Evolutionary conservation across 1,284 basidiomycete genomes (phyloP), one percentile per base, ranked within the genome.

Genomic region (Sanghuangporus sanghuang): DNA sequence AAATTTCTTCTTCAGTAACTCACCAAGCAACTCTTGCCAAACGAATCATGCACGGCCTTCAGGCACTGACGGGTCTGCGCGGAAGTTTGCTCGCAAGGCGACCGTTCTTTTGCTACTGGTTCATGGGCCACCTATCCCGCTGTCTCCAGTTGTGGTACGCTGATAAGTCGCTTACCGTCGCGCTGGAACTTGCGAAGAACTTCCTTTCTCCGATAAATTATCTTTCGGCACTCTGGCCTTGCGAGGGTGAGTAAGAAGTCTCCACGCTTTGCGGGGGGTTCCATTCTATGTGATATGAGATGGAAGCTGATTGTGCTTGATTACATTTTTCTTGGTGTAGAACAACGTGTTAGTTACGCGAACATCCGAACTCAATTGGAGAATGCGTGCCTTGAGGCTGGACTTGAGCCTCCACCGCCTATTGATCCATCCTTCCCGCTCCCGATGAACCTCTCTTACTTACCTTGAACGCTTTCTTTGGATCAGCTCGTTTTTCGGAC

Each of bases 61-160:
- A 83, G 62, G 80, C 81, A 1, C 78, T 90, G 65, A 89, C 88
- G 9, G 87, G 87, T 3, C 80, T 85, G 64, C 76, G 78, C 23
- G 79, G 78, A 42, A 81, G 84, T 66, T 73, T 79, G 38, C 73
- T 90, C 42, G 73, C 80, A 5, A 77, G 81, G 21, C 76, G 88
- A 58, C 89, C 89, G 4, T 88, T 87, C 73, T 87, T 86, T 70
- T 77, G 85, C 35, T 89, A 88, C 73, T 91, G 88, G 88, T 89
- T 90, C 71, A 89, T 90, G 85, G 81, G 81, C 14, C 87, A 91
- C 71, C 81, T 89, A 53, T 79, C 77, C 66, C 54, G 62, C 49
- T 59, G 27, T n/a, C 56, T 91, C 57, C 77, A 77, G 2, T 73
- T 92, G 49, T 91, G 86, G 85, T 76, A 82, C 64, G 78, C 78